phyloP scores from a whole-genome alignment of 345 rosid species.

The Lepidium sativum region DNA sequence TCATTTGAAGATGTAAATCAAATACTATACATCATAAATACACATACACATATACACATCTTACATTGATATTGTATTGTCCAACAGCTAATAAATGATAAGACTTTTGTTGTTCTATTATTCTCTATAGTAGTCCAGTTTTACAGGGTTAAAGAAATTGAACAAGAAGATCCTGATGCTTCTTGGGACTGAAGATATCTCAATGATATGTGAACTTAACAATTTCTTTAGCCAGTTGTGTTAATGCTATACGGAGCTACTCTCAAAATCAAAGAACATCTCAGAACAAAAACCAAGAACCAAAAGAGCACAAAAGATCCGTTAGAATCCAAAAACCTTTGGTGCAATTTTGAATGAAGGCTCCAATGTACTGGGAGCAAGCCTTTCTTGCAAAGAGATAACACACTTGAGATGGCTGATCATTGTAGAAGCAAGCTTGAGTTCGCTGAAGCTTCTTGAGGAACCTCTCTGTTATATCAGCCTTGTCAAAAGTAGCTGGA shows the following conservation, averaged over 20 bases:
- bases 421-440: constrained; percentile 44
- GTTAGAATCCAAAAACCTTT: constrained; percentile 45
- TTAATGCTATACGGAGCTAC: constrained; percentile 1
- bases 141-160: neutral
- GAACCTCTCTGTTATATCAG: constrained; percentile 45
- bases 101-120: neutral
- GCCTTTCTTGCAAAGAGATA: constrained; percentile 71
- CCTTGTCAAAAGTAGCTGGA: constrained; percentile 62
- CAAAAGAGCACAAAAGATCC: neutral
- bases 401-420: constrained; percentile 44
- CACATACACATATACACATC: constrained; percentile 3
- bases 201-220: neutral
- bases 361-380: constrained; percentile 63
- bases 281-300: neutral
- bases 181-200: neutral
- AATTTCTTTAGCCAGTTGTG: constrained; percentile 8
- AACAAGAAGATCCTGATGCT: neutral
- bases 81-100: constrained; percentile 14
- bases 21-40: constrained; percentile 19
- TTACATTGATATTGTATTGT: constrained; percentile 22
- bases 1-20: constrained; percentile 24
- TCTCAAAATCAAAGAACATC: constrained; percentile 1
- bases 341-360: constrained; percentile 50
- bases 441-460: constrained; percentile 36
- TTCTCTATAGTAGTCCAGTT: neutral